Evolutionary conservation across 108 stramenopile genomes (phyloP), one percentile per base, ranked within the genome.

Genomic region (Nannochloropsis granulata): DNA sequence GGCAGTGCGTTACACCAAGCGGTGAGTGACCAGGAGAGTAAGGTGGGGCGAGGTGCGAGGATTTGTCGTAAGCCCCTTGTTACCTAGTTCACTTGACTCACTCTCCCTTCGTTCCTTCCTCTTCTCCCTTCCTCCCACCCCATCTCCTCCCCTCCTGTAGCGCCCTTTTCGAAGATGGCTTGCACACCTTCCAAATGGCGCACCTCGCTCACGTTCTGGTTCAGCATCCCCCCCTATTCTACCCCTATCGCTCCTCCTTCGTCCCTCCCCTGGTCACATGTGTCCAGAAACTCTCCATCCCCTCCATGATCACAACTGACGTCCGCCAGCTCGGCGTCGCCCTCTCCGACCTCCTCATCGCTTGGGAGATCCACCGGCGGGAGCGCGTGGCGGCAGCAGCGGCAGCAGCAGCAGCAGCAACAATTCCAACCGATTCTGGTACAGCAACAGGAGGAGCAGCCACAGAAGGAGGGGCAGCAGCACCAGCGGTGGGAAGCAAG

Each of bases 111-210:
- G 34, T 34, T 34, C 34, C 34, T 34, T 5, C 34, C 5, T 34
- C 34, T 34, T 34, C 34, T 34, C 34, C 34, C n/a, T 71, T 7
- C 7, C 56, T n/a, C 56, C n/a, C 21, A 71, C 56, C 56, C 56
- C 56, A 9, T 11, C 56, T 71, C n/a, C 56, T 10, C 10, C 5
- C 10, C 56, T 71, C n/a, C n/a, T 71, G 9, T 10, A 71, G 56
- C n/a, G 56, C 56, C 56, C 92, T 97, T 90, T 92, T 92, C 81
- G 97, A 98, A 92, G 98, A 97, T 90, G 91, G 92, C 13, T 95
- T 71, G 16, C 56, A 71, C 56, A 71, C 56, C 2, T 71, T 71
- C n/a, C 56, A 71, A 71, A 71, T 71, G 56, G 56, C 56, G 56
- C 56, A 71, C n/a, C 56, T 71, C 56, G 56, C 56, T 71, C 93